Evolutionary conservation across 2,329 filamentous ascomycete genomes (phyloP), one percentile per base, ranked within the genome.

Genomic region (Plectosphaerella cucumerina): DNA sequence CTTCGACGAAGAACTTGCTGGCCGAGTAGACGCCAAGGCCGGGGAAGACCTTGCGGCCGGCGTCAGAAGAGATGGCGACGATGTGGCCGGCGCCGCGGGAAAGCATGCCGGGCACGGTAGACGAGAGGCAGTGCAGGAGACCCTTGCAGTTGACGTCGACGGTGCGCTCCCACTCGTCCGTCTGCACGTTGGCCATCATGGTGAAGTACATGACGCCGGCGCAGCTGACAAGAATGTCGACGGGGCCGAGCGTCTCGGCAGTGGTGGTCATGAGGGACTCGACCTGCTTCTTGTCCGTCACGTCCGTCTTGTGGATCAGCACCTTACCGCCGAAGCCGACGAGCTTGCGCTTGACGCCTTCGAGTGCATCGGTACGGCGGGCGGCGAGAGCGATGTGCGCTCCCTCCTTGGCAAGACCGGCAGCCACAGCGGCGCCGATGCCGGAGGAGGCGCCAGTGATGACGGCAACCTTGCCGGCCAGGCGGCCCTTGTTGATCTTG

Each of bases 151-250:
- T 93, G 58, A 93, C 87, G 60, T 92, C 89, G 41, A 93, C 87
- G 0, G 88, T 92, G 52, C 81, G 85, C 56, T 91, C 84, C 89
- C 89, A 93, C 60, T 93, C 85, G 5, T 89, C 86, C 0, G 75
- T 80, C 56, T 87, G 79, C 15, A 74, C 78, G 63, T 91, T 92
- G 51, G 85, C 82, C 89, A 93, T 92, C 84, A 92, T 85, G 50
- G 89, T 92, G 70, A 85, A 93, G 72, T 93, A 93, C 89, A 93
- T 93, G 63, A 93, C 89, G 34, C 89, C 89, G 0, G 89, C 89
- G 61, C 87, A 90, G 39, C 84, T 84, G 47, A 93, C 82, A n/a
- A 93, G 78, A 48, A 92, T 88, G 63, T 93, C 89, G 43, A 92
- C 75, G 0, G 85, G 81, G 0, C 88, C 89, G 0, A 92, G 82